phyloP scores from a whole-genome alignment of 352 stramenopile genomes.

The Pythium brachiatum region DNA sequence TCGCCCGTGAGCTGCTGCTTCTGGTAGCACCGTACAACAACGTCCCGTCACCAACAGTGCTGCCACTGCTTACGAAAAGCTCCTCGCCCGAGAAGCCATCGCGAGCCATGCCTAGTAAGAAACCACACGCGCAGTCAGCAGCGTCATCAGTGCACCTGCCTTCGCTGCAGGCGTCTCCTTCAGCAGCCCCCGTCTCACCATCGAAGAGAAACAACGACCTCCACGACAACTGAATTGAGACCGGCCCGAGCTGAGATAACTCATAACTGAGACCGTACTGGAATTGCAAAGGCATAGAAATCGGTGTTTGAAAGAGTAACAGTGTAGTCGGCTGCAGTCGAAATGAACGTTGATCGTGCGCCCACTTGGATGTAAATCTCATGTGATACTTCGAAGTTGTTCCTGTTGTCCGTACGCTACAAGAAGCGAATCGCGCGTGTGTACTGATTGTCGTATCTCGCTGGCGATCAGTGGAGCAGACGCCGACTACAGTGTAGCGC shows the following conservation, averaged over 20 bases:
- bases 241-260: no score
- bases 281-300: conserved; percentile 2
- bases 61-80: background rate
- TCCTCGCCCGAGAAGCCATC: background rate
- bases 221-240: background rate
- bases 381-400: no score
- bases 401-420: no score
- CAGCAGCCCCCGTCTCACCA: background rate
- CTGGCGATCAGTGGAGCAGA: no score
- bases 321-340: no score
- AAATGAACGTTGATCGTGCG: no score
- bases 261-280: background rate
- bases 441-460: no score
- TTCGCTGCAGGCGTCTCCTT: background rate
- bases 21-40: conserved; percentile 53
- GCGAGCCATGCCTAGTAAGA: background rate
- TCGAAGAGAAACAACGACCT: background rate
- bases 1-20: conserved; percentile 60
- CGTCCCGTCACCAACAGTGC: background rate
- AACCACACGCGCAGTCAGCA: background rate
- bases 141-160: background rate
- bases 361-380: no score
- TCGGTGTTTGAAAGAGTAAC: background rate
- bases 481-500: no score
- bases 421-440: no score